Conservation (phyloP, 257 asterid genomes). For the Solanum lycopersicoides region DNA sequence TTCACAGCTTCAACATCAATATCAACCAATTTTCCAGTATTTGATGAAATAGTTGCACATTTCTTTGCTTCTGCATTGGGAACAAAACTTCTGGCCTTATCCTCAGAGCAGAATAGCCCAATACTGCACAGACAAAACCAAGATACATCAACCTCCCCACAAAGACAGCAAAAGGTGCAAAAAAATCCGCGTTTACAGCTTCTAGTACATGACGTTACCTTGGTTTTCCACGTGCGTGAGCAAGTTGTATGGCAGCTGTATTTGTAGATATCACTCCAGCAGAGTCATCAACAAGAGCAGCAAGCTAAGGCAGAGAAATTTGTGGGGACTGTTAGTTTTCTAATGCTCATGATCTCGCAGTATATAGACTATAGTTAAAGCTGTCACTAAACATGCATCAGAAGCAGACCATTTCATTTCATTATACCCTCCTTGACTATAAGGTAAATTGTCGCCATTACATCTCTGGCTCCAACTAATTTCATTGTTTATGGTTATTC, state of each 20-base stretch:
- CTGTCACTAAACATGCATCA: background rate
- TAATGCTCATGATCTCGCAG: background rate
- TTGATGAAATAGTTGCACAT: slow-evolving; percentile 59
- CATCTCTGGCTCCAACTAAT: background rate
- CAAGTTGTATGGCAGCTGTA: slow-evolving; percentile 81
- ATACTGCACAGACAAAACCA: slow-evolving; percentile 27
- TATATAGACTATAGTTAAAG: background rate
- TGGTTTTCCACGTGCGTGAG: slow-evolving; percentile 69
- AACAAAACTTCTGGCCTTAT: slow-evolving; percentile 50
- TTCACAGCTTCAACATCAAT: slow-evolving; percentile 67
- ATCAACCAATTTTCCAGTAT: slow-evolving; percentile 63
- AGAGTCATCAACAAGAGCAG: slow-evolving; percentile 75
- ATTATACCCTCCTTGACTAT: background rate
- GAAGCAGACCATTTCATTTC: background rate
- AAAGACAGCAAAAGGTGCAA: background rate
- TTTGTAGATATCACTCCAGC: slow-evolving; percentile 78
- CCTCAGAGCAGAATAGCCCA: slow-evolving; percentile 63
- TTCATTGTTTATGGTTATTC: background rate
- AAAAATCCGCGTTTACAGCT: background rate
- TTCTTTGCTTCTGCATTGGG: slow-evolving; percentile 61
- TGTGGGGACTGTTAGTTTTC: background rate
- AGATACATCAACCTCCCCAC: background rate
- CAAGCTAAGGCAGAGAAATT: slow-evolving; percentile 35
- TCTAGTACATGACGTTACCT: slow-evolving; percentile 34
- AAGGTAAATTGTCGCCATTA: background rate